These are phyloP conservation scores for Erysimum pusillum DNA, from an alignment of 441 rosid species.

Conservation along the genomic window DNA sequence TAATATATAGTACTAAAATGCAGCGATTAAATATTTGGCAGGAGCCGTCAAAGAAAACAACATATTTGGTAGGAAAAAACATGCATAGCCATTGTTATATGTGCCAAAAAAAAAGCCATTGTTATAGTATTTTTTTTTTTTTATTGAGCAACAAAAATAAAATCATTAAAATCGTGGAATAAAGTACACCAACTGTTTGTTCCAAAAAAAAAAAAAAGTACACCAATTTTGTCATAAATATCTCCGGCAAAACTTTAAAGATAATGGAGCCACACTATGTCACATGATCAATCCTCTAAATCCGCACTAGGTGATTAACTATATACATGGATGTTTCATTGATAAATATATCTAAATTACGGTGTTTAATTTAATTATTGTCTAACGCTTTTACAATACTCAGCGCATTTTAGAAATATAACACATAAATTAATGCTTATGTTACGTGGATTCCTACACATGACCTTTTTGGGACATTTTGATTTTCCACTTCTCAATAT, in stretches of 20 bases:
- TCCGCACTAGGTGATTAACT: background rate
- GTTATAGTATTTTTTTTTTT: background rate
- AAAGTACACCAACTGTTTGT: background rate
- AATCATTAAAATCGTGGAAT: background rate
- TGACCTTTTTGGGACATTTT: background rate
- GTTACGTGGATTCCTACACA: background rate
- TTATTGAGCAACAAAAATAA: background rate
- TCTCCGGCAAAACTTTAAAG: slow-evolving; percentile 31
- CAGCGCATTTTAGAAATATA: background rate
- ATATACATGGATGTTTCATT: background rate
- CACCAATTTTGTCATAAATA: slow-evolving; percentile 26
- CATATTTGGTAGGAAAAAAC: background rate
- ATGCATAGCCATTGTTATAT: background rate
- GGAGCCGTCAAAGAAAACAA: too few species aligned
- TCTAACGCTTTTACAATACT: too few species aligned
- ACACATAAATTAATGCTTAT: background rate
- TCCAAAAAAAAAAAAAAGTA: background rate
- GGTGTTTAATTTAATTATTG: too few species aligned
- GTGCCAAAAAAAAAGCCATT: background rate
- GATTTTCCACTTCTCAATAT: background rate
- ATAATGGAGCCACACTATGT: slow-evolving; percentile 40
- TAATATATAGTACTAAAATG: background rate
- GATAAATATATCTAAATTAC: background rate
- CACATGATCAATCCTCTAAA: slow-evolving; percentile 32
- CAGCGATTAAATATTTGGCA: background rate